These are phyloP conservation scores for Tothia fuscella DNA, from an alignment of 2,329 filamentous ascomycete species.

Conservation along the genomic window DNA sequence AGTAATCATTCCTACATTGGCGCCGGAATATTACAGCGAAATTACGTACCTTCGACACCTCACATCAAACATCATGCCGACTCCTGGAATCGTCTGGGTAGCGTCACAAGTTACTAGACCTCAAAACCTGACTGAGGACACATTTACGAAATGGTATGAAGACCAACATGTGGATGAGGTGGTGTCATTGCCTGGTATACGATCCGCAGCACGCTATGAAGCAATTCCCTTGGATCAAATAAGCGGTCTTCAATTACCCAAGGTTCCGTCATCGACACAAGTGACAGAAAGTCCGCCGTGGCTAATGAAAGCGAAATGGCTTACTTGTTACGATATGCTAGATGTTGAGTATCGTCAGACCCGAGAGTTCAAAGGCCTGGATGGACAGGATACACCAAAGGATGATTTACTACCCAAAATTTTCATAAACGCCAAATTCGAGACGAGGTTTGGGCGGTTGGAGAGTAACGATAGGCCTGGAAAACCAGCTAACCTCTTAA, in stretches of 20 bases:
- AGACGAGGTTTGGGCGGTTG: slow-evolving; percentile 18
- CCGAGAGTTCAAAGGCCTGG: slow-evolving; percentile 17
- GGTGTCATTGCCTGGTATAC: slow-evolving; percentile 17
- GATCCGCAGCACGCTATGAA: slow-evolving; percentile 18
- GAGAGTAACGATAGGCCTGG: slow-evolving; percentile 4
- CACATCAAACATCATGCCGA: neutral
- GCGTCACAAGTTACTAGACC: slow-evolving; percentile 14
- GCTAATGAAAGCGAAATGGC: slow-evolving; percentile 12
- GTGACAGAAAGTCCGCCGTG: slow-evolving; percentile 11
- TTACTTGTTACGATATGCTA: slow-evolving; percentile 20
- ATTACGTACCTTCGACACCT: no score
- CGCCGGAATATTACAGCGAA: no score
- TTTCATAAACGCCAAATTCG: slow-evolving; percentile 19
- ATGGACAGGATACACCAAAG: slow-evolving; percentile 17
- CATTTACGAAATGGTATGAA: slow-evolving; percentile 21
- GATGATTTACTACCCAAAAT: slow-evolving; percentile 15
- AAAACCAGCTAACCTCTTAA: slow-evolving; percentile 10
- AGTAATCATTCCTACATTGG: no score
- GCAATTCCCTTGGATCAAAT: slow-evolving; percentile 10
- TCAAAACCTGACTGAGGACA: slow-evolving; percentile 11
- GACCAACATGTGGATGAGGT: slow-evolving; percentile 17
- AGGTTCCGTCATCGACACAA: neutral
- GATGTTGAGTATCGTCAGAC: slow-evolving; percentile 16
- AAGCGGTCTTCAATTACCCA: neutral
- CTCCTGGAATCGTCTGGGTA: slow-evolving; percentile 20